A percentile compares a stretch with the other conserved stretches of the same genome.
phyloP scores from a whole-genome alignment of 2,329 filamentous ascomycete species.

The Curvularia verruculosa region DNA sequence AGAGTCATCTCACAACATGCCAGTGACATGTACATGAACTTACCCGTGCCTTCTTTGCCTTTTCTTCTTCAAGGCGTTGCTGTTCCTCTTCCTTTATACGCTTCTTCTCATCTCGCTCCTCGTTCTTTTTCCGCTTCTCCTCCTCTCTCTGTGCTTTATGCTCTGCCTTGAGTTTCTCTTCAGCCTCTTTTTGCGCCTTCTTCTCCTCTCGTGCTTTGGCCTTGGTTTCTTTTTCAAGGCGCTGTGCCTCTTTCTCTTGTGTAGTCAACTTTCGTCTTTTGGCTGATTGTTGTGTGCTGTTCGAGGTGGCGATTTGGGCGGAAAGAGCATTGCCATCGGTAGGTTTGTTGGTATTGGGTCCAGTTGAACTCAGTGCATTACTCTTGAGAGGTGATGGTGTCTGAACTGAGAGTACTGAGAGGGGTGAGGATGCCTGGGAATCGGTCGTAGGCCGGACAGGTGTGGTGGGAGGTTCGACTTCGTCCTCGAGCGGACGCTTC shows the following conservation, averaged over 20 bases:
- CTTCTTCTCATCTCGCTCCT: constrained; percentile 50
- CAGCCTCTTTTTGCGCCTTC: constrained; percentile 44
- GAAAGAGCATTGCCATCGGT: constrained; percentile 16
- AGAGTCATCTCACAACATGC: background rate
- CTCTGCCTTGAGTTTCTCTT: constrained; percentile 46
- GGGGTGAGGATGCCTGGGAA: constrained; percentile 40
- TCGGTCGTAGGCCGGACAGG: constrained; percentile 30
- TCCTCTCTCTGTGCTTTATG: constrained; percentile 46
- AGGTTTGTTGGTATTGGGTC: constrained; percentile 23
- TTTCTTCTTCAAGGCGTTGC: constrained; percentile 51
- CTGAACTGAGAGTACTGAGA: constrained; percentile 41
- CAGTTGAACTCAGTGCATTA: constrained; percentile 16
- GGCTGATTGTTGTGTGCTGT: constrained; percentile 35
- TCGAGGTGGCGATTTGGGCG: constrained; percentile 4
- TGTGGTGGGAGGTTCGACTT: constrained; percentile 30
- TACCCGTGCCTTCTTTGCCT: constrained; percentile 50
- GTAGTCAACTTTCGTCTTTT: constrained; percentile 54
- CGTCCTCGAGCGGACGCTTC: constrained; percentile 46
- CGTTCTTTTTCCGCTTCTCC: constrained; percentile 44
- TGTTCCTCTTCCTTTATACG: constrained; percentile 55
- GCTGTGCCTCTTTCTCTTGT: constrained; percentile 51
- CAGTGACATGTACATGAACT: constrained; percentile 22
- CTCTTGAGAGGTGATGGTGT: constrained; percentile 40
- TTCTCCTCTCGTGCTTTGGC: constrained; percentile 46
- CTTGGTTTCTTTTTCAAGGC: constrained; percentile 48